Evolutionary conservation across 192 early-diverging fungal species (phyloP).

Genomic region (Coemansia guatemalensis): DNA sequence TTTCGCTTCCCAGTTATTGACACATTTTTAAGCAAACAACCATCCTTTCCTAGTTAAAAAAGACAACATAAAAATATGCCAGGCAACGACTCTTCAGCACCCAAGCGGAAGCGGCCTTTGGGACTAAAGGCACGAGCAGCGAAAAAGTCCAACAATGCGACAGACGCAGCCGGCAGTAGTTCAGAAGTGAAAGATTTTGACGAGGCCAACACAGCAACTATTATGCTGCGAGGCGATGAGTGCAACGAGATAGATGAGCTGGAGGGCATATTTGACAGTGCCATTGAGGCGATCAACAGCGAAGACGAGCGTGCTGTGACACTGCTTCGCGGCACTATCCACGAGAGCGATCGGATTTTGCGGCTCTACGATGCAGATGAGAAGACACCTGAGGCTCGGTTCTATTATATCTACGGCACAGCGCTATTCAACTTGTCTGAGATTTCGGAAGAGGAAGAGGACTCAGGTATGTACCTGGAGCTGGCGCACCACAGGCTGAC

Average conservation of each 20-base stretch:
- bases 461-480: slow-evolving; percentile 30
- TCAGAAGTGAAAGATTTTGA: slow-evolving; percentile 40
- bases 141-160: slow-evolving; percentile 20
- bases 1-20: too few species aligned
- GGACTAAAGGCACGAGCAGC: slow-evolving; percentile 53
- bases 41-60: too few species aligned
- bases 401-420: slow-evolving; percentile 59
- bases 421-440: slow-evolving; percentile 55
- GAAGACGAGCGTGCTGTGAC: slow-evolving; percentile 40
- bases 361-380: slow-evolving; percentile 27
- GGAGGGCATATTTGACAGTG: slow-evolving; percentile 55
- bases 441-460: slow-evolving; percentile 24
- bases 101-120: slow-evolving; percentile 49
- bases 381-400: slow-evolving; percentile 37
- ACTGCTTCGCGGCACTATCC: slow-evolving; percentile 58
- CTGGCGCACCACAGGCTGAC: slow-evolving; percentile 32
- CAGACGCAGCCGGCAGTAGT: not conserved
- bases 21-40: too few species aligned
- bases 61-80: slow-evolving; percentile 9
- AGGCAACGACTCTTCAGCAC: slow-evolving; percentile 11
- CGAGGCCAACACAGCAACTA: slow-evolving; percentile 41
- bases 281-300: slow-evolving; percentile 19
- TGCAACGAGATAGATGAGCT: slow-evolving; percentile 56
- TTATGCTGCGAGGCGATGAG: slow-evolving; percentile 46
- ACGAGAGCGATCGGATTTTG: slow-evolving; percentile 62